Percentiles rank a stretch among this genome's conserved stretches.
phyloP scores from a whole-genome alignment of 2,329 filamentous ascomycete genomes.

The Teratosphaeria pseudoeucalypti region DNA sequence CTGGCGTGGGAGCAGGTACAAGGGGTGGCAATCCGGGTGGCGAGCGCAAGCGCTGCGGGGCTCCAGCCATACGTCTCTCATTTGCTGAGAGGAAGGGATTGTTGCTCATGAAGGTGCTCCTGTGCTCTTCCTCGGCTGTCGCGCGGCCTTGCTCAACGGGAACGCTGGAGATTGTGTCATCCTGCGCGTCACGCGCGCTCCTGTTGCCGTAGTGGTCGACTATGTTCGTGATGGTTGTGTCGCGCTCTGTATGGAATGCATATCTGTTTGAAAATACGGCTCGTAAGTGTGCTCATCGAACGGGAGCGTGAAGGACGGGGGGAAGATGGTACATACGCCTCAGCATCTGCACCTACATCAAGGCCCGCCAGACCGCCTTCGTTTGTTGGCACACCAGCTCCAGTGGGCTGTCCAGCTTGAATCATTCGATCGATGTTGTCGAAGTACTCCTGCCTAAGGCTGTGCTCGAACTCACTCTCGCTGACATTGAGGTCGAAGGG shows the following conservation, averaged over 20 bases:
- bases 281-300: slow-evolving; percentile 26
- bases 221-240: slow-evolving; percentile 17
- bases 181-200: background rate
- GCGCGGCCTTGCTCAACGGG: background rate
- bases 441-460: slow-evolving; percentile 3
- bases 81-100: background rate
- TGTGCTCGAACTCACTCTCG: slow-evolving; percentile 8
- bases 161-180: background rate
- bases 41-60: background rate
- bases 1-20: slow-evolving; percentile 10
- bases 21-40: background rate
- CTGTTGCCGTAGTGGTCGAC: slow-evolving; percentile 17
- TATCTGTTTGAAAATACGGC: slow-evolving; percentile 20
- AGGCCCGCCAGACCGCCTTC: slow-evolving; percentile 1
- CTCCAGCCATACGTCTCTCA: background rate
- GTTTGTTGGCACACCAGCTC: background rate
- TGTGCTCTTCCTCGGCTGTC: background rate
- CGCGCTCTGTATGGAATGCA: slow-evolving; percentile 9
- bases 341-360: slow-evolving; percentile 13
- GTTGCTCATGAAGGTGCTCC: background rate
- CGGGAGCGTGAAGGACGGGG: slow-evolving; percentile 12
- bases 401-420: background rate
- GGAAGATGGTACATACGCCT: slow-evolving; percentile 22
- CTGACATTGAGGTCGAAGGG: slow-evolving; percentile 21
- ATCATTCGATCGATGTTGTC: slow-evolving; percentile 7